These are phyloP conservation scores for Lentinula boryana DNA, from an alignment of 768 basidiomycete species.

Conservation along the genomic window DNA sequence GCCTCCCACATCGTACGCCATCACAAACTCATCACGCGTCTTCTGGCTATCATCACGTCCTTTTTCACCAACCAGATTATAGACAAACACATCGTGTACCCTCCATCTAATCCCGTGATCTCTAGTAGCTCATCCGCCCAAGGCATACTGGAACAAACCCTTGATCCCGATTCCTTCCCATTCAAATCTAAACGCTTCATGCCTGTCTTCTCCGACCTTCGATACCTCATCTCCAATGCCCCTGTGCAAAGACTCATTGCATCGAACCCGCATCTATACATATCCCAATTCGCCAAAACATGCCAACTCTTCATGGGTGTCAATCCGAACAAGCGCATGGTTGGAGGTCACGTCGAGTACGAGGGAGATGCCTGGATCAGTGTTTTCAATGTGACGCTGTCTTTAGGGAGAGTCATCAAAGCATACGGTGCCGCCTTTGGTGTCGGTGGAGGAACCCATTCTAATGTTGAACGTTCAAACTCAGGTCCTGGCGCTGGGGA, in stretches of 20 bases:
- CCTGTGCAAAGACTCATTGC: constrained; percentile 79
- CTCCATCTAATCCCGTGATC: constrained; percentile 17
- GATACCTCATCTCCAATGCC: constrained; percentile 77
- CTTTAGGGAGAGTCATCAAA: constrained; percentile 82
- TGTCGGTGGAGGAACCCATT: not conserved
- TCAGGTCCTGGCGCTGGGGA: constrained; percentile 48
- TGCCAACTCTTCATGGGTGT: constrained; percentile 91
- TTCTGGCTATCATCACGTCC: constrained; percentile 79
- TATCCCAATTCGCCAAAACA: constrained; percentile 66
- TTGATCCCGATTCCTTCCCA: constrained; percentile 81
- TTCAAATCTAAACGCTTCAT: constrained; percentile 96
- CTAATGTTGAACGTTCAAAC: constrained; percentile 15
- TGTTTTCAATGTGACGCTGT: constrained; percentile 92
- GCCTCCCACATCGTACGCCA: constrained; percentile 71
- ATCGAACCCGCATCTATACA: constrained; percentile 49
- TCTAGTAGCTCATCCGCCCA: not conserved
- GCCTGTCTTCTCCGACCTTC: constrained; percentile 88
- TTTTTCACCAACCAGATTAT: constrained; percentile 91
- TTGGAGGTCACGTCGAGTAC: constrained; percentile 84
- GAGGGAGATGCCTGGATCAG: constrained; percentile 97
- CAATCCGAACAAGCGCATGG: constrained; percentile 84
- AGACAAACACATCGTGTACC: constrained; percentile 59
- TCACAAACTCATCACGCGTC: constrained; percentile 66
- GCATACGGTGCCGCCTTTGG: constrained; percentile 76
- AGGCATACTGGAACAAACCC: constrained; percentile 15